Base-by-base conservation (phyloP, 306 rosid genomes). In the Trifolium dubium region DNA sequence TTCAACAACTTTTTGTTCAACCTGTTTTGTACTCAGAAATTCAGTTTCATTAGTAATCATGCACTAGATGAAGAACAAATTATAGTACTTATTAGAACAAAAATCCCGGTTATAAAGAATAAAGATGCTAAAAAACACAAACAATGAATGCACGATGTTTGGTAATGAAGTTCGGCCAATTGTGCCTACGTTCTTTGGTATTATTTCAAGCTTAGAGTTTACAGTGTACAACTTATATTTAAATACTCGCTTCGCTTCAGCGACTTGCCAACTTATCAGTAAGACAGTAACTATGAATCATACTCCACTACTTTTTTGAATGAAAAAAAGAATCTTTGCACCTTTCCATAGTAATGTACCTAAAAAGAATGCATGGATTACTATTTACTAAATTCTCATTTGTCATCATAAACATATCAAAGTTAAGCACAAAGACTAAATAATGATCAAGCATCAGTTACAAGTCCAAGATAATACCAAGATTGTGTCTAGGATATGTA, bases 1-100 rank as follows among this genome's bases (percentile, higher is more conserved):
- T 88, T 87, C 84, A 89, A 80, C 82, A 89, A 72, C 67, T 70
- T 86, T 83, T 86, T 88, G 96, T 92, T 89, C 88, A 88, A 76
- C 80, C 97, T 92, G 80, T 31, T 72, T 81, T 31, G 32, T 30
- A 44, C 47, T 68, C 74, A 76, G 13, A 68, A 17, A 74, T 73
- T 19, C 58, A 61, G 18, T 23, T 40, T 35, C 43, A 70, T 61
- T 58, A 55, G 67, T 68, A 55, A 65, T 47, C 73, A 73, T 12
- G 6, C 66, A 30, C 13, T 29, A 65, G 32, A 55, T 64, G 55
- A 72, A 72, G 17, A 56, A 50, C 39, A 60, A 40, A 79, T 47
- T 66, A 60, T 12, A n/a, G n/a, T n/a, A 12, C 44, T 51, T 30
- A 1, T 0, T 23, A 23, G 23, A 23, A 23, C 23, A 23, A 0